phyloP scores from a whole-genome alignment of 768 basidiomycete species.

The Rhodotorula babjevae region DNA sequence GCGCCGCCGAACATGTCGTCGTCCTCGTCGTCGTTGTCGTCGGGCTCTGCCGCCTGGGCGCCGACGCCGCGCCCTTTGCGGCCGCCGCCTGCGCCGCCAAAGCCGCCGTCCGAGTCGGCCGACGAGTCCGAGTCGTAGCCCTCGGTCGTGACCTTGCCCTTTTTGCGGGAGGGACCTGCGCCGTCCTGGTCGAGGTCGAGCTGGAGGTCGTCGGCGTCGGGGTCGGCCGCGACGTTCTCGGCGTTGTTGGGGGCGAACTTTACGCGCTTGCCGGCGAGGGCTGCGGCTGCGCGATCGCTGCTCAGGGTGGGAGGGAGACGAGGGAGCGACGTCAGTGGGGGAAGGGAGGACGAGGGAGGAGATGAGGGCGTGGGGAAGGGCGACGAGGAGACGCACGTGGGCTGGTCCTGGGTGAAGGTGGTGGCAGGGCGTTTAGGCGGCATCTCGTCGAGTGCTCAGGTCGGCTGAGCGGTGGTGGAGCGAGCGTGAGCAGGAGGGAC shows the following conservation, averaged over 20 bases:
- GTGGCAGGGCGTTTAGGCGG: conserved; percentile 11
- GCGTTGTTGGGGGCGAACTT: conserved; percentile 27
- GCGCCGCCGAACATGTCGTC: conserved; percentile 50
- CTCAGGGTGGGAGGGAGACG: not conserved
- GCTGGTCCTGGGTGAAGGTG: conserved; percentile 9
- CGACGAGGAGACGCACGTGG: not conserved
- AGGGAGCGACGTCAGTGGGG: not conserved
- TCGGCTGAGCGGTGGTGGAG: not conserved
- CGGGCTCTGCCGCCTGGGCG: conserved; percentile 3
- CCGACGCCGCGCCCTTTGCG: conserved; percentile 5
- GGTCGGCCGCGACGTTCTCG: not conserved
- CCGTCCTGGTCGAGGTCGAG: conserved; percentile 31
- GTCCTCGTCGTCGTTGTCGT: conserved; percentile 49
- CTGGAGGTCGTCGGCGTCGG: conserved; percentile 24
- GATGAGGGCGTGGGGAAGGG: not conserved
- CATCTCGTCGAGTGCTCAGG: not conserved
- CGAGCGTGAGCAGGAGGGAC: no score
- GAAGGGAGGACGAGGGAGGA: not conserved
- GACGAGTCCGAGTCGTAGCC: conserved; percentile 38
- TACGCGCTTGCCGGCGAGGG: conserved; percentile 28
- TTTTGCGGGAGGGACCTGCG: conserved; percentile 1
- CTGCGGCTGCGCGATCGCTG: conserved; percentile 24
- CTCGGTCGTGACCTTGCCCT: conserved; percentile 24
- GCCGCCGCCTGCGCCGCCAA: conserved; percentile 27
- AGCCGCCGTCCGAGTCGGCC: conserved; percentile 31